Evolutionary conservation across 805 yeast species (phyloP), one percentile per base, ranked within the genome.

Genomic region (Teunomyces cretensis): DNA sequence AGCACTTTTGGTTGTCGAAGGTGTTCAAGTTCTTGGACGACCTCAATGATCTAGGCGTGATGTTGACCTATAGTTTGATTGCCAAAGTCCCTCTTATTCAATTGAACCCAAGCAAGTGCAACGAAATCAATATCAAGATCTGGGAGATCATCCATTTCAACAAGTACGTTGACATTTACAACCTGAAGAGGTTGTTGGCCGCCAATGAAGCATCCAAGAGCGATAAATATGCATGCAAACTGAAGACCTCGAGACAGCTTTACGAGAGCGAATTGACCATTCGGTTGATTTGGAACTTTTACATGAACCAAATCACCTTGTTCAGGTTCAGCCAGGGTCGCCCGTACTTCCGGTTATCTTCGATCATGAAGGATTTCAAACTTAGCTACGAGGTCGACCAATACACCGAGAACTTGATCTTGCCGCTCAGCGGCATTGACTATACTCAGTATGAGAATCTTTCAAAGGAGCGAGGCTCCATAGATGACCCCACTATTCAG

Each of bases 31-130:
- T 43, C 44, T 56, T 59, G 62, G 66, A 64, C 46, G 50, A 53
- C 28, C 54, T 64, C 26, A 58, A 58, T 39, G 59, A 59, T 16
- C 50, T 62, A 30, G 67, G 65, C 8, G 55, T 62, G 53, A 39
- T 64, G 6, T 39, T 60, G 12, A 51, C 59, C 26, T 57, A 50
- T 30, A 42, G 50, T n/a, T 51, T 64, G 41, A 35, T 54, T 12
- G 41, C 54, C 7, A 57, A 54, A 12, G 48, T 54, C 1, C 42
- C 50, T 4, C 17, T 42, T 6, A 43, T 56, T 8, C 30, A 43
- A 30, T 41, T 41, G 42, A 49, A 52, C 39, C 41, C 48, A 1
- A 32, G 39, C 6, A 43, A 48, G 17, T 40, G 52, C 6, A 42
- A 44, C 15, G 56, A 56, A 7, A 42, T 52, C 26, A 49, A 49